phyloP scores from a whole-genome alignment of 805 yeast genomes.

The Metschnikowia proteae region DNA sequence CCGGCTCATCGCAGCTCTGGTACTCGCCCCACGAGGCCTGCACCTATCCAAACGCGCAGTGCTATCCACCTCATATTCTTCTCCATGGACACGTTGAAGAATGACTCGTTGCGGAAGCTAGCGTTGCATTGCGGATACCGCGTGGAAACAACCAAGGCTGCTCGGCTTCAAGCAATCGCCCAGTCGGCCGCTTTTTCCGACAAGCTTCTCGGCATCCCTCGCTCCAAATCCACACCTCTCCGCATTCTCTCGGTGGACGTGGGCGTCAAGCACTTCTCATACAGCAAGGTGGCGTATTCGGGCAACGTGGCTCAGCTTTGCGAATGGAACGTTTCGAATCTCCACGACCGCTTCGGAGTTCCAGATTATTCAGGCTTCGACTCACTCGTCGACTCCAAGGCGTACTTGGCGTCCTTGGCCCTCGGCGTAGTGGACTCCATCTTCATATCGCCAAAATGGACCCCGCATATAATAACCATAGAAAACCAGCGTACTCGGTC shows the following conservation, averaged over 20 bases:
- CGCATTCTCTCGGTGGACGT: constrained; percentile 33
- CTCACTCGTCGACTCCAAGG: constrained; percentile 24
- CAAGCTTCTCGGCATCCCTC: constrained; percentile 6
- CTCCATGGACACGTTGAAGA: constrained; percentile 12
- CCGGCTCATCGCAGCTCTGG: too few relatives aligned
- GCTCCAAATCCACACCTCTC: constrained; percentile 8
- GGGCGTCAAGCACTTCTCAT: constrained; percentile 41
- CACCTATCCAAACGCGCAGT: neutral
- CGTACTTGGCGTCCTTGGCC: constrained; percentile 24
- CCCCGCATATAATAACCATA: constrained; percentile 29
- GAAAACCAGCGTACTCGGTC: constrained; percentile 42
- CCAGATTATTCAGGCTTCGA: constrained; percentile 9
- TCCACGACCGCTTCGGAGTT: constrained; percentile 21
- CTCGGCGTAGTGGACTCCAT: constrained; percentile 20
- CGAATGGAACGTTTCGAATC: constrained; percentile 28
- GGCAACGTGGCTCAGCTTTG: constrained; percentile 1
- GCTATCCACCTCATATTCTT: neutral
- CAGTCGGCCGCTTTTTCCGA: constrained; percentile 8
- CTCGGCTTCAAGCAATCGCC: constrained; percentile 13
- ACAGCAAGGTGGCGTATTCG: constrained; percentile 24
- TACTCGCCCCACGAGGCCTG: neutral
- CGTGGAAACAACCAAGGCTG: constrained; percentile 17
- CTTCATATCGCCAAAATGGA: constrained; percentile 9
- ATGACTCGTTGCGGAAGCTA: constrained; percentile 12
- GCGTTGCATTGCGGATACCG: constrained; percentile 24